phyloP scores from a whole-genome alignment of 1,139 yeast genomes.

The Saccharomycopsis hybrid region DNA sequence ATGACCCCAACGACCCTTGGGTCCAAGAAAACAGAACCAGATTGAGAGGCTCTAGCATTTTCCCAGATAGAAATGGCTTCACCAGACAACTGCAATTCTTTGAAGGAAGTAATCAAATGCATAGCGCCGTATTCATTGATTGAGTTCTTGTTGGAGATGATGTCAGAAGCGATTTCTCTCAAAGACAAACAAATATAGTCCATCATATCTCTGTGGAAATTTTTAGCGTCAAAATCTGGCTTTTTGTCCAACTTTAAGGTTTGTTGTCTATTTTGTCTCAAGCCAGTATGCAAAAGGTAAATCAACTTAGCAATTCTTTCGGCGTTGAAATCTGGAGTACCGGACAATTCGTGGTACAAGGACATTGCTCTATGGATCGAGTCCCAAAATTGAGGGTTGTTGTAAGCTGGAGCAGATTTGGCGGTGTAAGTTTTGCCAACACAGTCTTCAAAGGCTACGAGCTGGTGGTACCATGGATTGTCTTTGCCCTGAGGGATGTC shows the following conservation, averaged over 20 bases:
- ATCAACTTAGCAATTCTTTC: conserved; percentile 40
- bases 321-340: conserved; percentile 39
- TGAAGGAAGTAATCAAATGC: conserved; percentile 52
- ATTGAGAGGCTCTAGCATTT: conserved; percentile 30
- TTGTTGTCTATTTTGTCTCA: conserved; percentile 44
- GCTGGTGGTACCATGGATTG: conserved; percentile 37
- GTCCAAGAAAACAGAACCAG: conserved; percentile 31
- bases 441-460: conserved; percentile 42
- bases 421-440: conserved; percentile 35
- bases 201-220: conserved; percentile 44
- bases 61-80: conserved; percentile 53
- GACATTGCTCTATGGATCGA: conserved; percentile 42
- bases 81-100: conserved; percentile 44
- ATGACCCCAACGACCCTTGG: conserved; percentile 66
- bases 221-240: conserved; percentile 48
- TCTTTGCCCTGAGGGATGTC: conserved; percentile 28
- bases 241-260: conserved; percentile 43
- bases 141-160: conserved; percentile 36
- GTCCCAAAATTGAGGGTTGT: conserved; percentile 34
- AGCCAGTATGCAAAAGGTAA: conserved; percentile 42
- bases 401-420: conserved; percentile 25
- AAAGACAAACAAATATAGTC: conserved; percentile 39
- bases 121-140: conserved; percentile 49
- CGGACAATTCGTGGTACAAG: conserved; percentile 37
- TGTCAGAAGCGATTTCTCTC: conserved; percentile 44